Evolutionary conservation across 2,329 filamentous ascomycete species (phyloP), one percentile per base, ranked within the genome.

Genomic region (Pseudogymnoascus sp.): DNA sequence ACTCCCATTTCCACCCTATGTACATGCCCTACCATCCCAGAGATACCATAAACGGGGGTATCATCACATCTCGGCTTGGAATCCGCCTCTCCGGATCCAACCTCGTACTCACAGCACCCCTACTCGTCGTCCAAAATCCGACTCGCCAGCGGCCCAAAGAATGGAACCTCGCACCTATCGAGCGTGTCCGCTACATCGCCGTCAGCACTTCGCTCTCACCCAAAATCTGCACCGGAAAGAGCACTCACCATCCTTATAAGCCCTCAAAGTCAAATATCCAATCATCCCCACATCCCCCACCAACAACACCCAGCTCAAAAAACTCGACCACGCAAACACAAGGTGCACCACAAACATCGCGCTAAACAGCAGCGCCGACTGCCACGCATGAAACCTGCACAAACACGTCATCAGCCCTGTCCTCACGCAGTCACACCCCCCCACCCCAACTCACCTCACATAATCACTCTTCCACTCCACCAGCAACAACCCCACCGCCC

Each of bases 381-480:
- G 95, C 93, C 95, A 99, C 7, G 95, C 95, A 76, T 99, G 95
- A 70, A 97, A 97, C 67, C 90, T 93, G 69, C 64, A 36, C 7
- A 57, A 15, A 47, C 38, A 61, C 69, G 62, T 17, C 31, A 63
- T 69, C 60, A 66, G 26, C 47, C 31, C 13, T 15, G 15, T 23
- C 9, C n/a, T 2, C 10, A 40, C 35, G 15, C 40, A 26, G 10
- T 19, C 21, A 62, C 8, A 42, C 33, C 26, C 61, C 50, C 4
- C 63, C 60, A n/a, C 19, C 21, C 53, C 63, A 65, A 73, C 83
- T 64, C 77, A 93, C 90, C 95, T 84, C 64, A 99, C 95, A 76
- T 96, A 99, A 77, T 99, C 95, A 73, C 92, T 97, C 79, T 96
- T 95, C 73, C 93, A 86, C 81, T 99, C 95, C 67, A 93, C 74